Evolutionary conservation across 306 rosid species (phyloP).

Genomic region (Sicyos baderoa): DNA sequence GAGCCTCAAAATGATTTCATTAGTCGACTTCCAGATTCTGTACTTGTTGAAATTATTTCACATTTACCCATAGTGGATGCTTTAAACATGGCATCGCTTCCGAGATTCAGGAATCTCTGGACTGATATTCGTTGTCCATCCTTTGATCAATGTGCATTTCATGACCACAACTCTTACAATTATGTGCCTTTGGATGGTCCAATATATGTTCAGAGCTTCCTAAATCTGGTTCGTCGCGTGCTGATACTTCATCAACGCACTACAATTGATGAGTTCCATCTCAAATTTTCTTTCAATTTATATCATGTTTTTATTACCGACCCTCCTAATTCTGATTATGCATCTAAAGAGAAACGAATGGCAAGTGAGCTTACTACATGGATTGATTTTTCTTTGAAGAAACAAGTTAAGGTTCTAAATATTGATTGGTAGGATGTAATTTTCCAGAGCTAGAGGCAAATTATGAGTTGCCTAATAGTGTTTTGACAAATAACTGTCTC

Average conservation of each 20-base stretch:
- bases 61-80: conserved; percentile 5
- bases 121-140: conserved; percentile 2
- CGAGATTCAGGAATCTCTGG: conserved; percentile 11
- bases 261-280: conserved; percentile 10
- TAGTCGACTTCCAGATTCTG: neutral
- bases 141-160: conserved; percentile 16
- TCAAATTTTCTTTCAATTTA: conserved; percentile 17
- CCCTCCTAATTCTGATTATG: neutral
- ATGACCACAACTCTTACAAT: neutral
- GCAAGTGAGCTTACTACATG: conserved; percentile 14
- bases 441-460: conserved; percentile 3
- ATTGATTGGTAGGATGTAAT: conserved; percentile 10
- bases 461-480: conserved; percentile 4
- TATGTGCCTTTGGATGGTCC: conserved; percentile 2
- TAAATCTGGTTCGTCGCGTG: conserved; percentile 12
- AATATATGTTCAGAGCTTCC: conserved; percentile 3
- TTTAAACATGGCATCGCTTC: neutral
- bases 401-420: conserved; percentile 15
- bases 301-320: neutral
- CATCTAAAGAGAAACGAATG: neutral
- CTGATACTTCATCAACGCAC: conserved; percentile 13
- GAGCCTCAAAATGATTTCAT: neutral
- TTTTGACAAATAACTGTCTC: conserved; percentile 3
- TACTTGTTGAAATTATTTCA: conserved; percentile 10
- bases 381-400: conserved; percentile 15